phyloP scores from a whole-genome alignment of 768 basidiomycete genomes.

The Pulveroboletus sp. region DNA sequence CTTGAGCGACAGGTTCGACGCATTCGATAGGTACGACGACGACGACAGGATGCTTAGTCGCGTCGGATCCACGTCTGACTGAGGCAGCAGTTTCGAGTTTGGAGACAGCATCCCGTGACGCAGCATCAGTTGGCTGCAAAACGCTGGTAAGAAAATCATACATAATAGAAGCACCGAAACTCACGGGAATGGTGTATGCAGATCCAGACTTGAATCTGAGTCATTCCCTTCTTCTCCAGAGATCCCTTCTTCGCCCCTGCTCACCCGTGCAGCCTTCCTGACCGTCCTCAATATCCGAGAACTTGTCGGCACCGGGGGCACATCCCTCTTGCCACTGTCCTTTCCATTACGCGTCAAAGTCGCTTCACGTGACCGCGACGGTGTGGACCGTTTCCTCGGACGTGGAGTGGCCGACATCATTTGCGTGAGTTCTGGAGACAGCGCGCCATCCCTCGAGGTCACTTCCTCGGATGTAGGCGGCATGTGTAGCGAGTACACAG shows the following conservation, averaged over 20 bases:
- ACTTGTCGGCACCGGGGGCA: conserved; percentile 10
- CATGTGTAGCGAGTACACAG: conserved; percentile 10
- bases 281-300: background rate
- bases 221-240: conserved; percentile 35
- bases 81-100: conserved; percentile 56
- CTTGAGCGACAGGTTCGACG: conserved; percentile 23
- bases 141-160: background rate
- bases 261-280: background rate
- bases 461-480: conserved; percentile 7
- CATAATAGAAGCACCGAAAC: conserved; percentile 26
- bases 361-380: conserved; percentile 23
- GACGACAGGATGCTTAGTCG: conserved; percentile 29
- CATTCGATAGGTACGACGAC: conserved; percentile 25
- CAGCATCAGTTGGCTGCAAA: conserved; percentile 58
- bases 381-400: conserved; percentile 27
- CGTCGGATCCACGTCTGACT: conserved; percentile 5
- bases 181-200: conserved; percentile 69
- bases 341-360: conserved; percentile 16
- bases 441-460: conserved; percentile 15
- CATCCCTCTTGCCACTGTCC: conserved; percentile 14
- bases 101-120: conserved; percentile 66
- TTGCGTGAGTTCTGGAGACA: conserved; percentile 38
- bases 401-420: conserved; percentile 41
- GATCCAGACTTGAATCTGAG: conserved; percentile 64
- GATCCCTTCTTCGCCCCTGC: background rate